Evolutionary conservation across 2,329 filamentous ascomycete species (phyloP), one percentile per base, ranked within the genome.

Genomic region (Sarocladium oryzae): DNA sequence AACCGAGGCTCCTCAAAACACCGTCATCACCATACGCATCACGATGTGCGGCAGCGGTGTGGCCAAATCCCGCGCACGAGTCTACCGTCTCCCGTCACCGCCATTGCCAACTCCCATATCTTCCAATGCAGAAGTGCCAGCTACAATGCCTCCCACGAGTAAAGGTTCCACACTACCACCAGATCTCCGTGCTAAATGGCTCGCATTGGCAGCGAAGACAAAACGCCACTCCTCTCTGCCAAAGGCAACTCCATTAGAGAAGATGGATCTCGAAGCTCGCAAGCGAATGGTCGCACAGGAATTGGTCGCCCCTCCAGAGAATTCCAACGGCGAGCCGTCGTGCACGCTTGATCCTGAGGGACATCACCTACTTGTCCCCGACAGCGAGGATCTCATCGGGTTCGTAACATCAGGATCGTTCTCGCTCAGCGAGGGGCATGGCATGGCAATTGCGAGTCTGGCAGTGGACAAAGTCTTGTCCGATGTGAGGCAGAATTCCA

Each of bases 381-480:
- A 76, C 9, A 82, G 83, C 55, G 74, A 79, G 20, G 46, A 96
- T 63, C 74, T 97, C 11, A 80, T 97, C 49, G 93, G 93, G 0
- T 99, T 95, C 64, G 84, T 96, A 21, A 96, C 90, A 2, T 86
- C 86, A 1, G 93, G 92, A 0, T 85, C 88, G 49, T 96, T 86
- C 64, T 90, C 86, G 60, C 77, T 97, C 2, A 79, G 81, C 2
- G 81, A 86, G 56, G 93, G 92, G 0, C 79, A 77, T 57, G 88
- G 86, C 1, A 83, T 82, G 15, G 92, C 84, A 0, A 75, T 97
- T 53, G 93, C 87, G 0, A 85, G 79, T 48, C 63, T 97, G 23
- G 72, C 81, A 13, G 71, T 85, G 1, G 72, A 73, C 4, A 85
- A 76, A 64, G 75, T 87, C 1, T 53, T 78, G 3, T 68, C 52